Conservation (phyloP, 495 filamentous ascomycete genomes). For the Gamarada debralockiae region DNA sequence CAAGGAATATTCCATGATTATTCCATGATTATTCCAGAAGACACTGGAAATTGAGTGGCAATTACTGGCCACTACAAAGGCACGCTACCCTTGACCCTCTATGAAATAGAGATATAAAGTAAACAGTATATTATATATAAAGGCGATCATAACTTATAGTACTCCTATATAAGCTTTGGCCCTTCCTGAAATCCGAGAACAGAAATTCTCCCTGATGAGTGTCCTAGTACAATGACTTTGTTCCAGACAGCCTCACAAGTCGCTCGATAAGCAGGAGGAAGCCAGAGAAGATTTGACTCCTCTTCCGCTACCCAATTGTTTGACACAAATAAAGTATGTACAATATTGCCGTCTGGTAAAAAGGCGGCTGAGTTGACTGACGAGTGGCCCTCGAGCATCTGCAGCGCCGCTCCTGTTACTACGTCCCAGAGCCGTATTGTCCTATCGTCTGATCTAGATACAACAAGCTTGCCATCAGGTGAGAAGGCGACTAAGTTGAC, state of each 20-base stretch:
- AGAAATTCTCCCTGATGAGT: constrained; percentile 8
- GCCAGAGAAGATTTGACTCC: constrained; percentile 26
- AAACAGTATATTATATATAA: no score
- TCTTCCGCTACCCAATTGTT: constrained; percentile 26
- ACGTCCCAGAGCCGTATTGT: constrained; percentile 24
- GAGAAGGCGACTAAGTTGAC: constrained; percentile 15
- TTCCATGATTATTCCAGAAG: no score
- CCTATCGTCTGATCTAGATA: constrained; percentile 14
- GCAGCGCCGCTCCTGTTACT: constrained; percentile 23
- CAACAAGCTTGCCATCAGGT: constrained; percentile 12
- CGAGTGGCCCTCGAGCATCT: constrained; percentile 24
- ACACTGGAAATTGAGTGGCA: no score
- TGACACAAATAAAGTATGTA: constrained; percentile 1
- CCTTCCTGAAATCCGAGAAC: background rate
- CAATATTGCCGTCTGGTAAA: no score
- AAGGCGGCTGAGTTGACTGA: constrained; percentile 26
- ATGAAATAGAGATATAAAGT: no score
- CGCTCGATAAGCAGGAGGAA: constrained; percentile 29
- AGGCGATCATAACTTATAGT: no score
- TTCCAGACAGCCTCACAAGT: constrained; percentile 16
- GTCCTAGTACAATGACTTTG: constrained; percentile 2
- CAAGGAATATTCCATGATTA: no score
- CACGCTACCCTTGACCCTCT: no score
- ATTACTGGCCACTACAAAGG: no score
- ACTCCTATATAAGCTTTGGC: constrained; percentile 3